These are phyloP conservation scores for Blastocystis sp. DNA, from an alignment of 352 stramenopile species.

Conservation along the genomic window DNA sequence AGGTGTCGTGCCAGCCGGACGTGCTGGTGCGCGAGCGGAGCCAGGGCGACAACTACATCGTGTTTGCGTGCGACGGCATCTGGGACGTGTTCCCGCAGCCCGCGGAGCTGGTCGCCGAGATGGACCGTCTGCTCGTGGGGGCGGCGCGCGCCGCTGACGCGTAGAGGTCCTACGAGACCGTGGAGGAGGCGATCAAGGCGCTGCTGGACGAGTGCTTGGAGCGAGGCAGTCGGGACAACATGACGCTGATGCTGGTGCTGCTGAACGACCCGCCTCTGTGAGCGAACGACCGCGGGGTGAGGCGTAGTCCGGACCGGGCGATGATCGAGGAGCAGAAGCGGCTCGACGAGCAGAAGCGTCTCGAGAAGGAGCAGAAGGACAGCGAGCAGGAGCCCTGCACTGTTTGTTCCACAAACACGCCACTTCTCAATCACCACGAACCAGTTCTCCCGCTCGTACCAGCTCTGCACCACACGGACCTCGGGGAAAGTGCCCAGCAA, in stretches of 20 bases:
- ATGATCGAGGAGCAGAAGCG: background rate
- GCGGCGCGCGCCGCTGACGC: slow-evolving; percentile 67
- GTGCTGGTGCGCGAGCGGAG: slow-evolving; percentile 79
- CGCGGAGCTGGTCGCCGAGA: slow-evolving; percentile 74
- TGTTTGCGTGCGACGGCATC: slow-evolving; percentile 87
- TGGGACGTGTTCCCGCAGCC: slow-evolving; percentile 86
- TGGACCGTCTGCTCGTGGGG: slow-evolving; percentile 75
- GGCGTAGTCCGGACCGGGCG: background rate
- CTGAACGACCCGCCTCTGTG: background rate
- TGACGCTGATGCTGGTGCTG: slow-evolving; percentile 10
- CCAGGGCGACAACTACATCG: slow-evolving; percentile 80
- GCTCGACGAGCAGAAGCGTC: background rate
- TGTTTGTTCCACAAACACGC: slow-evolving; percentile 22
- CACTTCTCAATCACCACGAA: slow-evolving; percentile 54
- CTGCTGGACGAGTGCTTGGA: slow-evolving; percentile 33
- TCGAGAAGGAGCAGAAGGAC: background rate
- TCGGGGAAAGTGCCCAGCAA: slow-evolving; percentile 73
- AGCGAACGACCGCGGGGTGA: background rate
- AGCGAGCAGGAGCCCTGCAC: background rate
- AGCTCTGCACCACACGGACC: slow-evolving; percentile 24
- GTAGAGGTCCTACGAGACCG: background rate
- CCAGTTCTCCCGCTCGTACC: slow-evolving; percentile 71
- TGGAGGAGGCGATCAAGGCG: background rate
- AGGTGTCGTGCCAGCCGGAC: slow-evolving; percentile 81
- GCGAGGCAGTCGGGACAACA: slow-evolving; percentile 35